Base-by-base conservation (phyloP, 805 yeast species). In the Sungouiella thailandica region DNA sequence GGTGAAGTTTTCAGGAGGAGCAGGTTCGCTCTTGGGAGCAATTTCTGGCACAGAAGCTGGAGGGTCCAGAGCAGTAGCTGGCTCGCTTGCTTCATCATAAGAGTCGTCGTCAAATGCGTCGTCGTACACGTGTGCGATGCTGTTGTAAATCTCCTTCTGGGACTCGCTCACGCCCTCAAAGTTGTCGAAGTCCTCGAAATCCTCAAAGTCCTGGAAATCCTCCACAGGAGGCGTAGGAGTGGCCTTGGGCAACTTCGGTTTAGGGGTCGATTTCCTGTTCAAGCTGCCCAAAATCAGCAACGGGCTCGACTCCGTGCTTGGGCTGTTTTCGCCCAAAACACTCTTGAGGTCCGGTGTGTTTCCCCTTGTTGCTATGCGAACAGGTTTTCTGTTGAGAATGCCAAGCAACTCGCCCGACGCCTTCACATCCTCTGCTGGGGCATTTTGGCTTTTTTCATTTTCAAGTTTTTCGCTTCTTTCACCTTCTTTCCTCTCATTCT, bases 31-130 rank as follows among this genome's bases (percentile, higher is more conserved):
- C n/a, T n/a, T n/a, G n/a, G n/a, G n/a, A n/a, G n/a, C n/a, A n/a
- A n/a, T n/a, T n/a, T n/a, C n/a, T n/a, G n/a, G n/a, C n/a, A n/a
- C n/a, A n/a, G n/a, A n/a, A n/a, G n/a, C n/a, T n/a, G n/a, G n/a
- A n/a, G n/a, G n/a, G n/a, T n/a, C n/a, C n/a, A n/a, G n/a, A n/a
- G n/a, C n/a, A n/a, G n/a, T n/a, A n/a, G n/a, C n/a, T n/a, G n/a
- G n/a, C n/a, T n/a, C n/a, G n/a, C n/a, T n/a, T n/a, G 28, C 17
- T 9, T 32, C 32, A 2, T 25, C 36, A 2, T 34, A 52, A 24
- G 50, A 58, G 27, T 62, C 69, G 28, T 65, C 69, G 35, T 63
- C 69, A 29, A 62, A 53, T 7, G 53, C 66, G 25, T 55, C 47
- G 31, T 60, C 65, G 39, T 61, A 53, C 23, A 50, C 50, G 26